Percentiles rank a stretch among this genome's conserved stretches.
Evolutionary conservation across 2,329 filamentous ascomycete species (phyloP).

Genomic region (Exophiala viscosa): DNA sequence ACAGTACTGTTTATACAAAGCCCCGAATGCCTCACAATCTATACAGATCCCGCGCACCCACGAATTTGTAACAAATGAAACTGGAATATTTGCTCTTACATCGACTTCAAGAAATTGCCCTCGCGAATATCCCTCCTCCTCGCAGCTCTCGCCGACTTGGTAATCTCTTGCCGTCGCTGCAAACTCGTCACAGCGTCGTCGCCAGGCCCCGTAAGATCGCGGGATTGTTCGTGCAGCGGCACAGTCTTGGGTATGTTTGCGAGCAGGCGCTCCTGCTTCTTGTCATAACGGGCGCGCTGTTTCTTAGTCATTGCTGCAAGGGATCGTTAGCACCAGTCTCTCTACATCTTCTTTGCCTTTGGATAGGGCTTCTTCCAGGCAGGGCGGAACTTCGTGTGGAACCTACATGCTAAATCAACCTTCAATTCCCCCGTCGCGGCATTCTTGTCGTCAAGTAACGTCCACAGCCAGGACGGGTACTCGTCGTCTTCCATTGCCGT

Average conservation of each 20-base stretch:
- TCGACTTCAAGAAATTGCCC: constrained; percentile 46
- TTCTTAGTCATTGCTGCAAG: constrained; percentile 41
- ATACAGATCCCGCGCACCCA: too few species aligned
- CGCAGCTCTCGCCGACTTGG: constrained; percentile 42
- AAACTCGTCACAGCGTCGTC: constrained; percentile 36
- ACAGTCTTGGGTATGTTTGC: constrained; percentile 39
- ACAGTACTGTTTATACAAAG: too few species aligned
- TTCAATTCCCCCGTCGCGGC: constrained; percentile 34
- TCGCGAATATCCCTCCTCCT: constrained; percentile 46
- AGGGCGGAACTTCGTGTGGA: too few species aligned
- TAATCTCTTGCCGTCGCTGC: constrained; percentile 40
- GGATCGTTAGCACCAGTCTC: background rate
- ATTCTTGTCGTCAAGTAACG: constrained; percentile 38
- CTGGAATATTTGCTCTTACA: too few species aligned
- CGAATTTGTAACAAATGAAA: too few species aligned
- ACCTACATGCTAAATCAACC: constrained; percentile 41
- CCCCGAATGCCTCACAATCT: too few species aligned
- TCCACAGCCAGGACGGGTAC: constrained; percentile 49
- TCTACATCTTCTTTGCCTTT: too few species aligned
- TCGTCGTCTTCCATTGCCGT: constrained; percentile 45
- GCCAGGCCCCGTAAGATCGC: constrained; percentile 42
- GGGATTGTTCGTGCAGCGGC: constrained; percentile 45
- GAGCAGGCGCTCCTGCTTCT: constrained; percentile 43
- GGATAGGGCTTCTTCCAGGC: background rate
- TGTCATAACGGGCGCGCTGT: constrained; percentile 45